Conservation (phyloP, 2,329 filamentous ascomycete species). For the Thelonectria blattea region DNA sequence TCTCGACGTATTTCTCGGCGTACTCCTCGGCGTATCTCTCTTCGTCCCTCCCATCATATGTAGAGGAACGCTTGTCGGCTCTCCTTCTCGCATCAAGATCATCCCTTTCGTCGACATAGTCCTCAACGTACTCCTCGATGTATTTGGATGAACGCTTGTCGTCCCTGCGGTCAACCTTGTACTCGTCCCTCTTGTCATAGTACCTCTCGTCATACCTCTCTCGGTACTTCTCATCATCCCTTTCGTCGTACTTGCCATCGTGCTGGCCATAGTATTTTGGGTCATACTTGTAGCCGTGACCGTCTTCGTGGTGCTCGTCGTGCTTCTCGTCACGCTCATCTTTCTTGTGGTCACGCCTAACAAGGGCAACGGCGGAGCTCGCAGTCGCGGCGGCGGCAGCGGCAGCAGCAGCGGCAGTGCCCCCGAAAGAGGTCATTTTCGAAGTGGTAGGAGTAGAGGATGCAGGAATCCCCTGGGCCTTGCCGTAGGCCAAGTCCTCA, state of each 20-base stretch:
- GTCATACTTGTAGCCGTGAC: conserved; percentile 8
- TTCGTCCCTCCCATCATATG: too few species aligned
- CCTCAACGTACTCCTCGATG: conserved; percentile 12
- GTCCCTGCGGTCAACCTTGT: neutral
- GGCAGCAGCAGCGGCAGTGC: conserved; percentile 29
- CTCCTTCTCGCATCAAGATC: too few species aligned
- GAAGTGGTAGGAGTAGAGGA: conserved; percentile 26
- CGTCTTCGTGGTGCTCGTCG: neutral
- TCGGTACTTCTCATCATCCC: neutral
- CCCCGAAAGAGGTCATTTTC: conserved; percentile 37
- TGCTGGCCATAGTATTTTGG: conserved; percentile 1
- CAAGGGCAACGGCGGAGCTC: neutral
- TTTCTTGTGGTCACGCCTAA: neutral
- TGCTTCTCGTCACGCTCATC: conserved; percentile 5
- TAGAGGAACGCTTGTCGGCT: too few species aligned
- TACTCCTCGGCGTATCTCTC: too few species aligned
- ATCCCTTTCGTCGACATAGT: too few species aligned
- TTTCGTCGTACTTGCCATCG: conserved; percentile 1
- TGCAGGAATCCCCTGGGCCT: conserved; percentile 25
- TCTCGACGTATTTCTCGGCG: too few species aligned
- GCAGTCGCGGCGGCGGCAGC: neutral
- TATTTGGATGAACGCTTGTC: conserved; percentile 23
- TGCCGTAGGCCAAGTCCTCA: conserved; percentile 37
- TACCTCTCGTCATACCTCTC: neutral
- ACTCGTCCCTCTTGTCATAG: conserved; percentile 8